These are phyloP conservation scores for Dactylellina haptotyla DNA, from an alignment of 2,329 filamentous ascomycete genomes.

Conservation along the genomic window DNA sequence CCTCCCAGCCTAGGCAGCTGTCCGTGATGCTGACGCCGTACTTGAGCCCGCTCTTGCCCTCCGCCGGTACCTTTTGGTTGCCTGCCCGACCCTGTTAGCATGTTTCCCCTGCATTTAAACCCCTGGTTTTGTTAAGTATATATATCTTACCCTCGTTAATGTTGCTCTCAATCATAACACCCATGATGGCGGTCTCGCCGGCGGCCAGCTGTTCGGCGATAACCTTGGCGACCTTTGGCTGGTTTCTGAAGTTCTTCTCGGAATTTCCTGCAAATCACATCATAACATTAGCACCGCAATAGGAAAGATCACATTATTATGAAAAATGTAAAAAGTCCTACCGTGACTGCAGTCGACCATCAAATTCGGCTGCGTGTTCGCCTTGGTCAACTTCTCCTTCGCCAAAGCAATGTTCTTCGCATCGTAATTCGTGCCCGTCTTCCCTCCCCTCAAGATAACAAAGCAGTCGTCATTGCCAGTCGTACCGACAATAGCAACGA, in stretches of 20 bases:
- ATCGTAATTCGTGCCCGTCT: conserved; percentile 92
- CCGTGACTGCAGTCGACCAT: conserved; percentile 99
- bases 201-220: conserved; percentile 86
- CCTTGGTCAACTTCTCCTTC: conserved; percentile 80
- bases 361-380: conserved; percentile 85
- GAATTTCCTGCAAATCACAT: conserved; percentile 76
- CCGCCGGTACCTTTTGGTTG: conserved; percentile 85
- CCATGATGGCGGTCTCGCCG: conserved; percentile 87
- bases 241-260: conserved; percentile 95
- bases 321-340: conserved; percentile 62
- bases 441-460: conserved; percentile 91
- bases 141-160: conserved; percentile 77
- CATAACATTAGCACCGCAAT: conserved; percentile 58
- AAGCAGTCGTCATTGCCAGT: conserved; percentile 97
- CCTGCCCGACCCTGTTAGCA: conserved; percentile 59
- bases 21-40: conserved; percentile 95
- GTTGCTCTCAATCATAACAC: conserved; percentile 99
- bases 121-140: no score
- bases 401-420: conserved; percentile 80
- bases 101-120: no score
- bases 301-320: background rate
- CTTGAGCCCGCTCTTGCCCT: conserved; percentile 80
- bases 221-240: conserved; percentile 87
- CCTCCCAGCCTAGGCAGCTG: conserved; percentile 87
- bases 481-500: conserved; percentile 93